These are phyloP conservation scores for Dionaea muscipula DNA, from an alignment of 179 eudicot species.

Conservation along the genomic window DNA sequence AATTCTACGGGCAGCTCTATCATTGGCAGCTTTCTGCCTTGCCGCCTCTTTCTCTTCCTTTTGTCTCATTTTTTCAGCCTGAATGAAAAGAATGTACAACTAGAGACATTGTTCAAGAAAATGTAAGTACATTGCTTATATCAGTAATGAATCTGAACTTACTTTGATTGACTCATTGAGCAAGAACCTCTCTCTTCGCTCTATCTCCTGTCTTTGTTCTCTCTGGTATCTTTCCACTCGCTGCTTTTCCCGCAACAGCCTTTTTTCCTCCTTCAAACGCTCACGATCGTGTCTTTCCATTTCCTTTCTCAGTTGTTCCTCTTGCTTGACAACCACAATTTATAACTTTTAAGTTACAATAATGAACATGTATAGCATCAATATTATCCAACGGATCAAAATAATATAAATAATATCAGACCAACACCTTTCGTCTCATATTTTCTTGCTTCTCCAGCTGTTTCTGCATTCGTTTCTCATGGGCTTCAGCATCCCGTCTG, in stretches of 20 bases:
- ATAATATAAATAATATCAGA: neutral
- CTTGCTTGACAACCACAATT: conserved; percentile 44
- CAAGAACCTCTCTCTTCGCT: conserved; percentile 63
- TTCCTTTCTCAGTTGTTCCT: conserved; percentile 82
- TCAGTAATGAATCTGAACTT: conserved; percentile 18
- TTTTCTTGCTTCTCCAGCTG: conserved; percentile 86
- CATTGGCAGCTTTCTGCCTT: conserved; percentile 82
- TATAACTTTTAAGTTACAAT: conserved; percentile 6
- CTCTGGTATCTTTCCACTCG: conserved; percentile 78
- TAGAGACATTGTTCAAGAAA: neutral
- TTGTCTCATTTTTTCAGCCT: conserved; percentile 77
- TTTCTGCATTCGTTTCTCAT: conserved; percentile 72
- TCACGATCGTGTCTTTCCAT: conserved; percentile 92
- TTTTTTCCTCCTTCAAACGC: conserved; percentile 78
- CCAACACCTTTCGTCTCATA: conserved; percentile 63
- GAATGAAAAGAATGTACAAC: neutral
- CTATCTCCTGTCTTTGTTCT: conserved; percentile 91
- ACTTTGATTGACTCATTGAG: conserved; percentile 66
- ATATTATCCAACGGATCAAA: no score
- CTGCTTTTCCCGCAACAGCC: conserved; percentile 73
- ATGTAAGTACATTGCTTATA: no score
- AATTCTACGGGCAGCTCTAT: conserved; percentile 77
- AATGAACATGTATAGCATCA: neutral
- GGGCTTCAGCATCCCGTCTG: conserved; percentile 68
- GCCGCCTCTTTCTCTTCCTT: conserved; percentile 94